These are phyloP conservation scores for Porodaedalea pini DNA, from an alignment of 1,284 basidiomycete genomes.

Conservation along the genomic window DNA sequence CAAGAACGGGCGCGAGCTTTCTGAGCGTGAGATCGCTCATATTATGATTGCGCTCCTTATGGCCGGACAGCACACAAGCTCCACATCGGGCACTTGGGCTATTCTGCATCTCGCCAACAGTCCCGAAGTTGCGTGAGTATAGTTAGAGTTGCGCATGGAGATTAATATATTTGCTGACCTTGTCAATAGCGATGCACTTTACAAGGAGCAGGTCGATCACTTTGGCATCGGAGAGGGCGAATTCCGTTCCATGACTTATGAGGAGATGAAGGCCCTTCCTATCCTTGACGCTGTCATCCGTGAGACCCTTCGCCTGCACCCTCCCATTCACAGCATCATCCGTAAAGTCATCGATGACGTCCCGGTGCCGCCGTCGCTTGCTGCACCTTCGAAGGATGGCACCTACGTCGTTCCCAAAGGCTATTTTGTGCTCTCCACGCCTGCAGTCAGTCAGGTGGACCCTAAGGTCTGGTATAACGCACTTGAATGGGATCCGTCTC, in stretches of 20 bases:
- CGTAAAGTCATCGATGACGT: conserved; percentile 87
- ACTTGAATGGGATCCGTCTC: conserved; percentile 69
- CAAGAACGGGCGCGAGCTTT: conserved; percentile 76
- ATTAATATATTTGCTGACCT: conserved; percentile 2
- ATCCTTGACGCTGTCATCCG: conserved; percentile 88
- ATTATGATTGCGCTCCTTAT: conserved; percentile 95
- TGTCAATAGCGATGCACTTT: conserved; percentile 65
- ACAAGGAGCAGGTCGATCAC: conserved; percentile 83
- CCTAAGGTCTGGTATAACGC: conserved; percentile 79
- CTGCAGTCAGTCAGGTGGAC: conserved; percentile 88
- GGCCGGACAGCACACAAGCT: conserved; percentile 98
- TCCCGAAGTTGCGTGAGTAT: conserved; percentile 69
- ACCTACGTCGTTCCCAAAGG: conserved; percentile 89
- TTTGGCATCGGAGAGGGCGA: conserved; percentile 81
- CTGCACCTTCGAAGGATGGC: conserved; percentile 69
- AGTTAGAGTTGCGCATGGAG: background rate
- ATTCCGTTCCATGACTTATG: conserved; percentile 81
- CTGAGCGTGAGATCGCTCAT: conserved; percentile 92
- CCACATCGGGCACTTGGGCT: conserved; percentile 90
- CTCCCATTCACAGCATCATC: conserved; percentile 90
- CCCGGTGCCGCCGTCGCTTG: conserved; percentile 76
- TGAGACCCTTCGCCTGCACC: conserved; percentile 89
- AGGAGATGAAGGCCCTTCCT: conserved; percentile 81
- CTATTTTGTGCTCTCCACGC: conserved; percentile 87
- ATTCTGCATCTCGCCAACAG: conserved; percentile 86